phyloP scores from a whole-genome alignment of 1,284 basidiomycete genomes.

The Vanrija pseudolonga region DNA sequence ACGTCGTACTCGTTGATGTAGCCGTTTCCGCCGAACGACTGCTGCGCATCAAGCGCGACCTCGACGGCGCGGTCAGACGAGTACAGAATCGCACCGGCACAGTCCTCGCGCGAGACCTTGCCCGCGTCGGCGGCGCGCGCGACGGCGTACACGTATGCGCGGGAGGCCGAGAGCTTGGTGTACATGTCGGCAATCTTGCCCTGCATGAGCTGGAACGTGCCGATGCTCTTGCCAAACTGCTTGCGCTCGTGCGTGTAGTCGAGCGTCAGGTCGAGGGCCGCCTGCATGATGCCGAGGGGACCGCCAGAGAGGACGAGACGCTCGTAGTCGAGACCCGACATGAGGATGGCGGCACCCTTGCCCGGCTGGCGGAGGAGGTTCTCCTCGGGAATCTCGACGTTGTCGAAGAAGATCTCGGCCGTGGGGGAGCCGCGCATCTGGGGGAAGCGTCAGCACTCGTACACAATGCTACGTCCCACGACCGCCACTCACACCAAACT shows the following conservation, averaged over 20 bases:
- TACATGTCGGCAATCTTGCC: constrained; percentile 81
- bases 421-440: constrained; percentile 91
- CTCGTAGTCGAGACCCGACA: constrained; percentile 91
- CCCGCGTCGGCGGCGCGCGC: constrained; percentile 81
- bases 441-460: neutral
- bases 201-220: constrained; percentile 95
- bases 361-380: constrained; percentile 80
- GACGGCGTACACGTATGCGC: constrained; percentile 90
- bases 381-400: constrained; percentile 79
- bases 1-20: constrained; percentile 91
- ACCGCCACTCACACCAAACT: constrained; percentile 65
- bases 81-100: constrained; percentile 86
- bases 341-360: constrained; percentile 78
- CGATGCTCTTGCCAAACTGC: constrained; percentile 83
- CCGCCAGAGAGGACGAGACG: constrained; percentile 87
- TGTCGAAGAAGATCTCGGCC: constrained; percentile 87
- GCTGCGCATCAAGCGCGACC: constrained; percentile 85
- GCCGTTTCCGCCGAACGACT: constrained; percentile 86
- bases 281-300: constrained; percentile 84
- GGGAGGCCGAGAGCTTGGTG: constrained; percentile 81
- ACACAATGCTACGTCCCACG: neutral
- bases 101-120: constrained; percentile 81
- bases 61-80: constrained; percentile 85
- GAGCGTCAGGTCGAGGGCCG: constrained; percentile 82
- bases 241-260: constrained; percentile 81